phyloP scores from a whole-genome alignment of 2,329 filamentous ascomycete genomes.

The Nigrospora oryzae region DNA sequence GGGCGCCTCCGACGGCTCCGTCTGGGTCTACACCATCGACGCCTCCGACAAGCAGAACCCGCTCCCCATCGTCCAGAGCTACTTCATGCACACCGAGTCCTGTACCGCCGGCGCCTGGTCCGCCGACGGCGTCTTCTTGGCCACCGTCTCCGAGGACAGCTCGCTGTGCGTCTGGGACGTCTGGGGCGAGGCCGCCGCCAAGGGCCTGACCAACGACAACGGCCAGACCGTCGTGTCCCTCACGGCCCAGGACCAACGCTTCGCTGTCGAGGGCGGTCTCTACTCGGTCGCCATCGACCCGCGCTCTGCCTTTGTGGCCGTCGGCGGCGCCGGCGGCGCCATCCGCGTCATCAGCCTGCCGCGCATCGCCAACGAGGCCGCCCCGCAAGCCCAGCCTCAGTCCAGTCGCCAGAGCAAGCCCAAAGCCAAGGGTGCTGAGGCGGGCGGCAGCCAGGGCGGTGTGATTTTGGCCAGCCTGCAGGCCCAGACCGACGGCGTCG shows the following conservation, averaged over 20 bases:
- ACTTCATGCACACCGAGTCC: conserved; percentile 79
- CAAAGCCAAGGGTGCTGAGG: conserved; percentile 28
- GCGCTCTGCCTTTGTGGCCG: conserved; percentile 68
- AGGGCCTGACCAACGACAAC: conserved; percentile 39
- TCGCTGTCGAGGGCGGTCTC: conserved; percentile 82
- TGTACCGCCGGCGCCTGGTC: conserved; percentile 92
- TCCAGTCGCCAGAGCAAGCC: conserved; percentile 20
- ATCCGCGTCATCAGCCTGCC: conserved; percentile 83
- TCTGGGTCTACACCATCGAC: conserved; percentile 93
- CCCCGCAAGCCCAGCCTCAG: conserved; percentile 12
- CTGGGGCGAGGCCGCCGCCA: conserved; percentile 66
- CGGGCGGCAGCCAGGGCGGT: conserved; percentile 33
- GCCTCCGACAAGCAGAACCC: conserved; percentile 47
- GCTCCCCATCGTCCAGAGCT: conserved; percentile 79
- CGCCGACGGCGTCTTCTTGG: conserved; percentile 75
- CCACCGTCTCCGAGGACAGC: conserved; percentile 81
- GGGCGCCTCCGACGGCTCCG: conserved; percentile 81
- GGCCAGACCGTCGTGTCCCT: conserved; percentile 65
- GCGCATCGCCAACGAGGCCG: conserved; percentile 32
- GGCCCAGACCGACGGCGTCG: conserved; percentile 49
- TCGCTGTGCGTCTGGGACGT: conserved; percentile 91
- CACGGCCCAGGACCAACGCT: conserved; percentile 77
- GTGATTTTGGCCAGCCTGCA: conserved; percentile 75
- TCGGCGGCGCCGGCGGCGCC: conserved; percentile 79
- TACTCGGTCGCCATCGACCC: conserved; percentile 83